phyloP scores from a whole-genome alignment of 1,284 basidiomycete genomes.

The Porogramme epimiltina region DNA sequence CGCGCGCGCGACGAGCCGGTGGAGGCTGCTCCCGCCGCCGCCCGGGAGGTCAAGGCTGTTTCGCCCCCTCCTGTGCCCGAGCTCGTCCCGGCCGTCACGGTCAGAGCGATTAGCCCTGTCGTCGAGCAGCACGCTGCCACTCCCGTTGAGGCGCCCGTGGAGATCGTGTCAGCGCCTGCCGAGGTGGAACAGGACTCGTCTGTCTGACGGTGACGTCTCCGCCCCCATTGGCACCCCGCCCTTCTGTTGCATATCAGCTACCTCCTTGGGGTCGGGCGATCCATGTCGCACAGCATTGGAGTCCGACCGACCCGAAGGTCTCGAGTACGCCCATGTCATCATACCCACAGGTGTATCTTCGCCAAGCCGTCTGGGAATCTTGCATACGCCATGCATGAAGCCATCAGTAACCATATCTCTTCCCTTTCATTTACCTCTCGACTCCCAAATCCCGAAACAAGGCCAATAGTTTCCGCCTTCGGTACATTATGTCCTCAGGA shows the following conservation, averaged over 20 bases:
- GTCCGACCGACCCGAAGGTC: too few species aligned
- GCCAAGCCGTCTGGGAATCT: neutral
- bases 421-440: neutral
- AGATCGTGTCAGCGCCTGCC: neutral
- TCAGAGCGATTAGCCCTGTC: constrained; percentile 4
- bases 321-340: neutral
- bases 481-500: constrained; percentile 7
- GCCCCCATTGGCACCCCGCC: neutral
- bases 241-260: neutral
- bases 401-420: neutral
- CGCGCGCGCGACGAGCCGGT: neutral
- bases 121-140: neutral
- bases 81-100: neutral
- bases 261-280: too few species aligned
- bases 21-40: neutral
- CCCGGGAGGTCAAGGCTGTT: too few species aligned
- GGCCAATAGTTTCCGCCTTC: constrained; percentile 24
- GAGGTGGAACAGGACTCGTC: neutral
- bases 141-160: neutral
- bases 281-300: too few species aligned
- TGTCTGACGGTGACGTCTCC: neutral
- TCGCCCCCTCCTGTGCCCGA: too few species aligned
- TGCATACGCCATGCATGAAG: constrained; percentile 1
- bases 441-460: constrained; percentile 12
- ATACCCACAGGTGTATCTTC: constrained; percentile 1